A percentile compares a stretch with the other conserved stretches of the same genome.
phyloP scores from a whole-genome alignment of 2,329 filamentous ascomycete species.

The Fusarium napiforme region DNA sequence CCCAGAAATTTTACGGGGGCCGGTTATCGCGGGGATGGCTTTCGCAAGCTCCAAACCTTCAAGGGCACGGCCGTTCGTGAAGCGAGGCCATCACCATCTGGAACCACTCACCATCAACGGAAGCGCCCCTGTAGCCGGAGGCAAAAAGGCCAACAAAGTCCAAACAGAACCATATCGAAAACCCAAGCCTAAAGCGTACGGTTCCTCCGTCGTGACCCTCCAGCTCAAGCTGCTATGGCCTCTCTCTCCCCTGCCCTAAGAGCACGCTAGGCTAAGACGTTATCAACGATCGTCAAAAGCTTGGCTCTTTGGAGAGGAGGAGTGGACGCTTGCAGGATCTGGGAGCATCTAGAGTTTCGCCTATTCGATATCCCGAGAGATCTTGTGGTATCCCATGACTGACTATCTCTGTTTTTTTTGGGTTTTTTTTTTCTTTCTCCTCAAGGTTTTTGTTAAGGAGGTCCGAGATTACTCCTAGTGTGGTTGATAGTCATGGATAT shows the following conservation, averaged over 20 bases:
- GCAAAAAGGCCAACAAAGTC: slow-evolving; percentile 30
- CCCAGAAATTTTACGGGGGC: slow-evolving; percentile 8
- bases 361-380: slow-evolving; percentile 31
- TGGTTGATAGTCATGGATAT: slow-evolving; percentile 12
- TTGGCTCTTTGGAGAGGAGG: slow-evolving; percentile 1
- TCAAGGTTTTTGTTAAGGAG: neutral
- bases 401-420: neutral
- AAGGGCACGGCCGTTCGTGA: slow-evolving; percentile 2
- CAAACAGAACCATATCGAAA: slow-evolving; percentile 3
- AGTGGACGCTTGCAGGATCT: slow-evolving; percentile 39
- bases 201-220: slow-evolving; percentile 13
- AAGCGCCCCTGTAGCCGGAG: slow-evolving; percentile 16
- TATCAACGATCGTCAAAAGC: slow-evolving; percentile 19
- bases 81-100: neutral
- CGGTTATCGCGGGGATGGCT: slow-evolving; percentile 26
- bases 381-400: slow-evolving; percentile 19
- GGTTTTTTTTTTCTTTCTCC: neutral
- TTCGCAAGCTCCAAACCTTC: slow-evolving; percentile 31
- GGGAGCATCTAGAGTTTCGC: slow-evolving; percentile 25
- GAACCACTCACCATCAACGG: slow-evolving; percentile 13
- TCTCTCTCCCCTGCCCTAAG: slow-evolving; percentile 6
- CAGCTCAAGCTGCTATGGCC: neutral
- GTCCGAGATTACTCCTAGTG: slow-evolving; percentile 20
- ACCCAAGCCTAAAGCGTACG: slow-evolving; percentile 19
- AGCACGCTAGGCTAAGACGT: slow-evolving; percentile 18